Evolutionary conservation across 2,329 filamentous ascomycete species (phyloP), one percentile per base, ranked within the genome.

Genomic region (Phoma sp.): DNA sequence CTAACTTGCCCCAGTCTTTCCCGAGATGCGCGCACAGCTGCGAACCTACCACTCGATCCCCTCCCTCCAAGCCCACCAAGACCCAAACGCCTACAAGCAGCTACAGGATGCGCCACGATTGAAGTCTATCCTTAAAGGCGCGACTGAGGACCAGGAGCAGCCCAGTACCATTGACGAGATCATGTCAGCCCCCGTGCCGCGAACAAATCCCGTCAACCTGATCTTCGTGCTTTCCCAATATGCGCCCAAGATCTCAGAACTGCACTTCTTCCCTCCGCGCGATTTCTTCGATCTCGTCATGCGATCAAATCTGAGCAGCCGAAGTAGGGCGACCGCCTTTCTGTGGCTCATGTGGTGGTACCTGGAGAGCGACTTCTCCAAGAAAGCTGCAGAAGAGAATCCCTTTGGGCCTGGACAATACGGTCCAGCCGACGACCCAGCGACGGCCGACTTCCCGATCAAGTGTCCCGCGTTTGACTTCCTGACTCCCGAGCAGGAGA

Each of bases 301-400:
- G 93, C 88, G 91, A 70, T 88, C 88, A 1, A 89, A 90, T 22
- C 84, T 92, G 57, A 91, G 88, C 53, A 98, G 93, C 75, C 79
- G 82, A 63, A 96, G 91, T 58, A 86, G 95, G 60, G 93, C 95
- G 1, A 87, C 81, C 39, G 94, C 94, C 0, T 99, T 99, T 66
- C 79, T 99, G 19, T 99, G 95, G 95, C 81, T 99, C 60, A 96
- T 99, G 87, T 99, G 95, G 95, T 97, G 95, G 81, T 98, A 99
- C 71, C 84, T 99, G 17, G 95, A 99, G 74, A 96, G 93, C 25
- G 92, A 97, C 73, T 98, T 97, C 65, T 91, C 91, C 0, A 87
- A 89, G 65, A 91, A 96, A 68, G 92, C 91, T 51, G 94, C 92
- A 39, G 84, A 91, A 43, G 88, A 91, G 65, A 99, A 99, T 69